These are phyloP conservation scores for Prosopis cineraria DNA, from an alignment of 306 rosid genomes.

Conservation along the genomic window DNA sequence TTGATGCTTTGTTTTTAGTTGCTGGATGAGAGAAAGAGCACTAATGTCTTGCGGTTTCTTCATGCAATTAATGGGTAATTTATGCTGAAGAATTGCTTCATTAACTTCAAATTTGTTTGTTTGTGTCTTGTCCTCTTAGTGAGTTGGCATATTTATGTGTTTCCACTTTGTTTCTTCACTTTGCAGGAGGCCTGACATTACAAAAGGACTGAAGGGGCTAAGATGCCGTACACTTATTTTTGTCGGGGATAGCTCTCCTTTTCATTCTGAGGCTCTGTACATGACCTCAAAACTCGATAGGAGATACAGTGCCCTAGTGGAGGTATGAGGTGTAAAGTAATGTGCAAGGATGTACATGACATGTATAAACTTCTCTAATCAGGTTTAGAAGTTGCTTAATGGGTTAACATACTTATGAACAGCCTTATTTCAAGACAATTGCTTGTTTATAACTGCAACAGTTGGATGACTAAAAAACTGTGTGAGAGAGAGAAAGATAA, in stretches of 20 bases:
- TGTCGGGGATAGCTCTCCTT: conserved; percentile 94
- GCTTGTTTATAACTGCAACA: not conserved
- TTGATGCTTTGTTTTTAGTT: conserved; percentile 52
- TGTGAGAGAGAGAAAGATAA: not conserved
- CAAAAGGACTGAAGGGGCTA: conserved; percentile 67
- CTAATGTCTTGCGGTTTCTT: conserved; percentile 72
- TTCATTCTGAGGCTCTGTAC: conserved; percentile 85
- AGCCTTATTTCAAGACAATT: not conserved
- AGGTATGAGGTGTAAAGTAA: conserved; percentile 49
- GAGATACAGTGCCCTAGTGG: conserved; percentile 83
- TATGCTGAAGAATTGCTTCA: conserved; percentile 11
- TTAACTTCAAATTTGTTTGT: not conserved
- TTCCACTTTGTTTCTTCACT: conserved; percentile 30
- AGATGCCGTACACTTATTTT: conserved; percentile 88
- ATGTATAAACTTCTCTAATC: not conserved
- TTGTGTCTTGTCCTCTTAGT: not conserved
- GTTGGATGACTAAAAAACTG: not conserved
- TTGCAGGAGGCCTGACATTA: conserved; percentile 81
- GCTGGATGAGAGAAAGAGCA: conserved; percentile 85
- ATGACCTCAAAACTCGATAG: conserved; percentile 83
- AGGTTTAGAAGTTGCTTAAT: not conserved
- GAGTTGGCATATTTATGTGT: conserved; percentile 7
- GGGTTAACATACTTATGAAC: not conserved
- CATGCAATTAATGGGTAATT: conserved; percentile 71
- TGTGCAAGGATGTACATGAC: not conserved